Conservation (phyloP, 495 filamentous ascomycete genomes). For the Penicillium angulare region DNA sequence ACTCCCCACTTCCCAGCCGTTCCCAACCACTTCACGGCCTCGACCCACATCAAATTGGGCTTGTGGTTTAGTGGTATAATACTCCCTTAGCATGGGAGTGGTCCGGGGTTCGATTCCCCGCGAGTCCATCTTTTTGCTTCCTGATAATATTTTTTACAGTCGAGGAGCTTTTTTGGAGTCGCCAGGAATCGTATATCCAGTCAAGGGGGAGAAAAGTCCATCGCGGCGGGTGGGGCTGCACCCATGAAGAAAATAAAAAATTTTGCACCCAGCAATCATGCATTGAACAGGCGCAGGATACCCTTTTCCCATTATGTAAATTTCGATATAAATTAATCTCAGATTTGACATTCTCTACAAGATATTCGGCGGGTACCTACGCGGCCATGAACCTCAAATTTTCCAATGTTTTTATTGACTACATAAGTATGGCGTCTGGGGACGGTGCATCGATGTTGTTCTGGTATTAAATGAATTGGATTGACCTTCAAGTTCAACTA, state of each 20-base stretch:
- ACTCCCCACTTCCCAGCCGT: background rate
- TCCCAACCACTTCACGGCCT: conserved; percentile 5
- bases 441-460: too few relatives aligned
- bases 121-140: conserved; percentile 37
- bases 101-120: conserved; percentile 60
- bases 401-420: too few relatives aligned
- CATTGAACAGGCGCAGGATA: background rate
- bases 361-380: too few relatives aligned
- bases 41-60: conserved; percentile 19
- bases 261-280: background rate
- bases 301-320: background rate
- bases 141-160: background rate
- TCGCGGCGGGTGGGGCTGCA: background rate
- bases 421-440: too few relatives aligned
- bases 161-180: background rate
- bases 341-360: background rate
- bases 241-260: background rate
- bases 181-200: background rate
- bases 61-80: conserved; percentile 50
- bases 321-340: conserved; percentile 2
- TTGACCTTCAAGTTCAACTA: background rate
- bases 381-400: too few relatives aligned
- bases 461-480: too few relatives aligned
- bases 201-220: background rate
- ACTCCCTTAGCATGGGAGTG: conserved; percentile 50